Percentiles rank a stretch among this genome's conserved stretches.
Conservation (phyloP, 352 stramenopile genomes). For the Saprolegnia diclina region DNA sequence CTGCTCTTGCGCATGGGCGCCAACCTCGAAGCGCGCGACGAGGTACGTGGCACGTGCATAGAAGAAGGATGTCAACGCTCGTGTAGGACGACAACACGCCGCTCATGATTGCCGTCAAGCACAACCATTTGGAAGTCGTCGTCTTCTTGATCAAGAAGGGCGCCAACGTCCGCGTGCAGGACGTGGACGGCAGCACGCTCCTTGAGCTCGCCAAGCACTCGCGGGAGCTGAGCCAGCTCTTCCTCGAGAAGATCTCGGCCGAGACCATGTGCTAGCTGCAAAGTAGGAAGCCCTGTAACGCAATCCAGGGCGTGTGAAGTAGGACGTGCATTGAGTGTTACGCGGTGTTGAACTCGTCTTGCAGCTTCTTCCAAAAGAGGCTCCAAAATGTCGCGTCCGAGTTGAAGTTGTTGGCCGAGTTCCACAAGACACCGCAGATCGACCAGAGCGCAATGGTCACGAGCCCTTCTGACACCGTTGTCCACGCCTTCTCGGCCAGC, state of each 20-base stretch:
- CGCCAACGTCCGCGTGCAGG: background rate
- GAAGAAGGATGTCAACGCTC: background rate
- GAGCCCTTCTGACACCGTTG: background rate
- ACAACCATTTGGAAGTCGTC: constrained; percentile 7
- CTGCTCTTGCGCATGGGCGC: constrained; percentile 17
- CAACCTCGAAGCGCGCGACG: constrained; percentile 16
- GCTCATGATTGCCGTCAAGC: constrained; percentile 7
- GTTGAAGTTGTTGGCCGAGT: background rate
- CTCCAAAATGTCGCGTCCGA: background rate
- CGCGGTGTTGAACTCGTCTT: background rate
- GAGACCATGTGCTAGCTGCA: background rate
- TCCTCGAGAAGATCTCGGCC: background rate
- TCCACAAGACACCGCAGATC: background rate
- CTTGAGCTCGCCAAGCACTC: background rate
- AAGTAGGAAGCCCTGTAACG: background rate
- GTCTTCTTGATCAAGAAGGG: constrained; percentile 22
- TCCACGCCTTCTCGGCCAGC: background rate
- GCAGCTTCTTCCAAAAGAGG: background rate
- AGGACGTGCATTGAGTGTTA: background rate
- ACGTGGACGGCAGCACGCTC: constrained; percentile 11
- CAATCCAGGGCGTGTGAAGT: background rate
- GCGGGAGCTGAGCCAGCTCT: background rate
- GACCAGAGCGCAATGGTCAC: background rate
- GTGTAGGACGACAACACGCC: constrained; percentile 19
- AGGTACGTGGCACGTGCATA: background rate